Evolutionary conservation across 2,329 filamentous ascomycete species (phyloP).

Genomic region (Cladosporium sp.): DNA sequence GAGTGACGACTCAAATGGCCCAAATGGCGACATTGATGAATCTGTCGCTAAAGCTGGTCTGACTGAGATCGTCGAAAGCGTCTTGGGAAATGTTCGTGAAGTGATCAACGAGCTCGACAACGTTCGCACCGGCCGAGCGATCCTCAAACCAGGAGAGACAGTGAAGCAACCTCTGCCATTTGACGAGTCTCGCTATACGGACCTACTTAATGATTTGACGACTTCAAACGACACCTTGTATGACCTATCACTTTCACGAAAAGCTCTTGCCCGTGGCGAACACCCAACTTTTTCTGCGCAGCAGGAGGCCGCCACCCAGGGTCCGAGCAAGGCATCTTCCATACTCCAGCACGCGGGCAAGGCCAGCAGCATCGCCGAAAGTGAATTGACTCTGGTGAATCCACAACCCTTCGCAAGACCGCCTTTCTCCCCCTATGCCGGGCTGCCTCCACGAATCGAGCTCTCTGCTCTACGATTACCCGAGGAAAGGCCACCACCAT

Average conservation of each 20-base stretch:
- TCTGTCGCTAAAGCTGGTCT: constrained; percentile 64
- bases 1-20: constrained; percentile 63
- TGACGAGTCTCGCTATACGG: constrained; percentile 69
- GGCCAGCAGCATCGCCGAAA: constrained; percentile 32
- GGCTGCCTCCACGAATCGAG: constrained; percentile 43
- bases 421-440: constrained; percentile 29
- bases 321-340: background rate
- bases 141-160: constrained; percentile 29
- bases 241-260: constrained; percentile 66
- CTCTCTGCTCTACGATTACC: constrained; percentile 40
- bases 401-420: constrained; percentile 26
- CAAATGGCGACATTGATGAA: constrained; percentile 69
- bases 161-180: constrained; percentile 45
- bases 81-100: constrained; percentile 76
- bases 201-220: constrained; percentile 69
- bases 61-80: constrained; percentile 71
- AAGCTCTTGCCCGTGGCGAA: constrained; percentile 37
- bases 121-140: constrained; percentile 48
- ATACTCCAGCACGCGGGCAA: constrained; percentile 11
- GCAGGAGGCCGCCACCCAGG: constrained; percentile 9
- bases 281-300: constrained; percentile 29
- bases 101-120: constrained; percentile 72
- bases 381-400: constrained; percentile 42
- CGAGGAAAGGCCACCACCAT: constrained; percentile 46
- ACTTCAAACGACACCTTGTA: constrained; percentile 76